Evolutionary conservation across 306 rosid genomes (phyloP), one percentile per base, ranked within the genome.

Genomic region (Quercus rubra): DNA sequence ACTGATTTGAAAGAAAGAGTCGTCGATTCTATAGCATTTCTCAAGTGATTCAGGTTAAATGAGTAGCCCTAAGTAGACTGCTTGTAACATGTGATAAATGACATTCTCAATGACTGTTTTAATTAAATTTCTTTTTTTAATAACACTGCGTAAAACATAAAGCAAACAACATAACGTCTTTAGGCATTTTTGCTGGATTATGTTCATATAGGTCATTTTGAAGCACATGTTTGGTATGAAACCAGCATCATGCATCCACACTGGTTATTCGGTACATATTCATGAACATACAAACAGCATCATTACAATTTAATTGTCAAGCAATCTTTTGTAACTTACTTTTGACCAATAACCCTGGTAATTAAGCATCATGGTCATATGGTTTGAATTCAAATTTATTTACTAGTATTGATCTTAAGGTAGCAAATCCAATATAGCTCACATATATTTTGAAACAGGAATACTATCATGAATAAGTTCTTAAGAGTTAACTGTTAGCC

Each of bases 31-130:
- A 12, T 28, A 27, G 38, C 69, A 59, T 20, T 59, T 19, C 13
- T 59, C 14, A 3, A 49, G 54, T n/a, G 30, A 21, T 21, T 6
- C 4, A 4, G 27, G 66, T 20, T 59, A n/a, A 62, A 62, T 6
- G 6, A 27, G 35, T 27, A 27, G 68, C 5, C 35, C 68, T 23
- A 62, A 25, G 68, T 15, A 25, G 68, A 25, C 30, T 13, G 38
- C 15, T 72, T 19, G 4, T 23, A 2, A 75, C 78, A 74, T 38
- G 59, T 75, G 78, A 75, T 23, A 23, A 59, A 75, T 25, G 71
- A 43, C 41, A 61, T 15, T 41, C 38, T 38, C 27, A 43, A 43
- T 20, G 78, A 57, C 70, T 41, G 70, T 46, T 4, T n/a, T 33
- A 49, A 49, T 12, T 33, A 3, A 49, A 49, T 49, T 11, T 49